Base-by-base conservation (phyloP, 768 basidiomycete genomes). In the Leccinum imitatum region DNA sequence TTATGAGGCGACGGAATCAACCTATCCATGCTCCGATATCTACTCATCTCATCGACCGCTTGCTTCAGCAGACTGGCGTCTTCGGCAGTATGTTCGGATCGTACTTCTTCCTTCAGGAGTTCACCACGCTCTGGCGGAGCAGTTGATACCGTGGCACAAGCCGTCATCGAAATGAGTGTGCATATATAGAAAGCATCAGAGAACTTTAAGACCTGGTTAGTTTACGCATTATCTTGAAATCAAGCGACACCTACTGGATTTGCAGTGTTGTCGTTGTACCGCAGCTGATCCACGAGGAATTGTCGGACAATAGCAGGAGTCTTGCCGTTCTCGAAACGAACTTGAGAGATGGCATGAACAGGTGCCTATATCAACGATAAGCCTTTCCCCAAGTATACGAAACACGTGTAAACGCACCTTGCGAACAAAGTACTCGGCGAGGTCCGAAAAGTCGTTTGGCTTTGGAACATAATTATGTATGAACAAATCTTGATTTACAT, bases 1-100 rank as follows among this genome's bases (percentile, higher is more conserved):
- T 99, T 99, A 66, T 96, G 94, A 52, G 87, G 87, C 1, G 95
- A 96, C 9, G 97, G 94, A 58, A 98, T 95, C 15, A 98, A 80
- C 57, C 95, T 82, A 74, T 99, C 97, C 87, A 97, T 93, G 68
- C 87, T 92, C 58, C 93, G 87, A 76, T 95, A 96, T 48, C 96
- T 84, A 67, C 94, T 91, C 33, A 98, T 84, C 70, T 96, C 93
- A 19, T 86, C 81, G 50, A 89, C 72, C 2, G 89, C 90, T 65
- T 89, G 85, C 65, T 87, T 86, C 53, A 95, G 72, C 11, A 95
- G 78, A 39, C 84, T 82, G 27, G 77, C 77, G 64, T 91, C 90
- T 70, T 92, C 88, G 23, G 78, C 77, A 64, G 80, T 90, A 62
- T 87, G 84, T 59, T 90, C 85, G 19, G 78, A 82, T 52, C 81